Percentiles rank a stretch among this genome's conserved stretches.
These are phyloP conservation scores for Kurtzmaniella cleridarum DNA, from an alignment of 805 yeast genomes.

Conservation along the genomic window DNA sequence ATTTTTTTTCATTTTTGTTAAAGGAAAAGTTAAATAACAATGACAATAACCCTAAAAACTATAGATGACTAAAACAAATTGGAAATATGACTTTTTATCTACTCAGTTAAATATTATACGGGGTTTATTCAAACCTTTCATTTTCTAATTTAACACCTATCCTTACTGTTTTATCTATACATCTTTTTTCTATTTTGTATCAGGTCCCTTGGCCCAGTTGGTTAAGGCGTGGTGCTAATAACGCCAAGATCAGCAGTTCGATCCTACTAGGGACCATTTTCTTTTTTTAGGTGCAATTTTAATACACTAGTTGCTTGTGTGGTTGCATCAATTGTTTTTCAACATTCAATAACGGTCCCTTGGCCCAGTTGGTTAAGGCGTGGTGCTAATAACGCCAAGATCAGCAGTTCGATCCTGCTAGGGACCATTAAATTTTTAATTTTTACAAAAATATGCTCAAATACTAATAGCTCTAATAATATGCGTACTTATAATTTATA, in stretches of 20 bases:
- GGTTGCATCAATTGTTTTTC: no score
- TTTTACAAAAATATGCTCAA: no score
- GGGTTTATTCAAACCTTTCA: not conserved
- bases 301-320: no score
- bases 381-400: slow-evolving; percentile 55
- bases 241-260: slow-evolving; percentile 78
- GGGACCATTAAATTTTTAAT: slow-evolving; percentile 74
- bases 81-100: no score
- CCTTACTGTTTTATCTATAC: not conserved
- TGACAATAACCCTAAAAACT: no score
- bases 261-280: slow-evolving; percentile 77
- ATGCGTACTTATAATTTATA: no score
- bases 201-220: slow-evolving; percentile 52
- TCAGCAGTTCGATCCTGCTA: slow-evolving; percentile 88
- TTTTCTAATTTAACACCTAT: not conserved
- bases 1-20: not conserved
- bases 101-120: no score
- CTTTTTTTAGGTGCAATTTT: not conserved
- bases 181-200: not conserved
- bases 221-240: slow-evolving; percentile 51
- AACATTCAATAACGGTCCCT: slow-evolving; percentile 40
- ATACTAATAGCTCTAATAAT: no score
- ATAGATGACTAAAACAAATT: no score
- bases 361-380: slow-evolving; percentile 53
- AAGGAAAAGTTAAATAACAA: no score